These are phyloP conservation scores for Breviolum minutum DNA, from an alignment of 73 alveolate genomes.

Conservation along the genomic window DNA sequence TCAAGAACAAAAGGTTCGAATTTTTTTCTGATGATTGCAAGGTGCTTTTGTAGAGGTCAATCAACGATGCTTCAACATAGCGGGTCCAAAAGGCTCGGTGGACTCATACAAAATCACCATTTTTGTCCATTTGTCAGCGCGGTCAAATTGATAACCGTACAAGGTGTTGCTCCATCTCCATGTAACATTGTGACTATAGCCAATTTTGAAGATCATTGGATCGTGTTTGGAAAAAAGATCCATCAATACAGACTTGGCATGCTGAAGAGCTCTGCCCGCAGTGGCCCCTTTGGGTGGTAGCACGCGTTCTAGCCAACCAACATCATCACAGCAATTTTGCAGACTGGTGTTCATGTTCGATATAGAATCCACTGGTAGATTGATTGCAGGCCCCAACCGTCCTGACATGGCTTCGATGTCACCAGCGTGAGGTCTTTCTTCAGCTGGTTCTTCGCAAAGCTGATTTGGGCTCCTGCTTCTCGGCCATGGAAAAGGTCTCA, in stretches of 20 bases:
- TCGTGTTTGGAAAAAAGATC: neutral
- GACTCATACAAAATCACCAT: neutral
- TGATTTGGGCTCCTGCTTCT: neutral
- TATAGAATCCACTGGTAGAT: neutral
- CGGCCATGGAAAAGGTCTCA: neutral
- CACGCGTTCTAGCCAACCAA: neutral
- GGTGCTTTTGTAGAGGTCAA: neutral
- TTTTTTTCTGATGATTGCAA: neutral
- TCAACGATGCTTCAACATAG: slow-evolving; percentile 3
- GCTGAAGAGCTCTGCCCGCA: slow-evolving; percentile 30
- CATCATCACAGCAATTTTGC: neutral
- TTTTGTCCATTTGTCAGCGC: neutral
- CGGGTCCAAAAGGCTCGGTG: neutral
- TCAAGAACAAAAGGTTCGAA: no score
- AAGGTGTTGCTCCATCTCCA: slow-evolving; percentile 15
- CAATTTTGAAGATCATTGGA: slow-evolving; percentile 17
- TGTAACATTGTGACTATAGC: neutral
- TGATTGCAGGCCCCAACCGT: no score
- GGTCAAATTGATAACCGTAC: neutral
- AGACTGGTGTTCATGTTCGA: neutral
- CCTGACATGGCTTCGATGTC: no score
- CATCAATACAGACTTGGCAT: neutral
- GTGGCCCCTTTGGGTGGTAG: neutral
- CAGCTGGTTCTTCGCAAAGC: neutral
- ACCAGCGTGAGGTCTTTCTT: neutral